Conservation (phyloP, 176 grass and related monocot species). For the Pontederia crassipes region DNA sequence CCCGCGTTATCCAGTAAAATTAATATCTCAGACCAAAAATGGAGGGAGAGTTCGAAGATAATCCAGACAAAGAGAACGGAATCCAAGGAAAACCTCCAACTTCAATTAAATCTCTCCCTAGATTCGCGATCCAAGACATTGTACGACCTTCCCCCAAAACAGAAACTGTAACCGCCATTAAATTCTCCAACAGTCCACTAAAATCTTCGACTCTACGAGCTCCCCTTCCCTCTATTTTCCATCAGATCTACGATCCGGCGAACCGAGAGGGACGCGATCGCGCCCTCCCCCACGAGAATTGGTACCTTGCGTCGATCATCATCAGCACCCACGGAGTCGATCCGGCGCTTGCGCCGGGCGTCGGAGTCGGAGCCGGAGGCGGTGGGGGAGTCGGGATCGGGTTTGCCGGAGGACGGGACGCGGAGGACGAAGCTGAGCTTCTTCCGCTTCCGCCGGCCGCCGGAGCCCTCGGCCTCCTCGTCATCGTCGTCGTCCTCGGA, state of each 20-base stretch:
- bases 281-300: too few relatives aligned
- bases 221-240: too few relatives aligned
- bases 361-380: conserved; percentile 36
- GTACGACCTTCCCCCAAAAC: neutral
- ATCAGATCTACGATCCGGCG: too few relatives aligned
- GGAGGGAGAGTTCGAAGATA: neutral
- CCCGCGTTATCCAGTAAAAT: too few relatives aligned
- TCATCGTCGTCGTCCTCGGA: conserved; percentile 26
- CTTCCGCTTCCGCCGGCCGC: conserved; percentile 45
- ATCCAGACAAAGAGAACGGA: conserved; percentile 11
- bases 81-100: conserved; percentile 1
- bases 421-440: conserved; percentile 72
- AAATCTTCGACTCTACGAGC: too few relatives aligned
- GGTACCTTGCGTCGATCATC: neutral
- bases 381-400: conserved; percentile 22
- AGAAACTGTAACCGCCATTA: conserved; percentile 1
- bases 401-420: conserved; percentile 10
- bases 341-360: conserved; percentile 1
- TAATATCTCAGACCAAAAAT: too few relatives aligned
- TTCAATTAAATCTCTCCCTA: neutral
- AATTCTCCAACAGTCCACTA: too few relatives aligned
- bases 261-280: too few relatives aligned
- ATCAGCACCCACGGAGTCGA: neutral
- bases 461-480: conserved; percentile 29
- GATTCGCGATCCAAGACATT: neutral